These are phyloP conservation scores for Trypanosoma boissoni DNA, from an alignment of 208 protist genomes.

Conservation along the genomic window DNA sequence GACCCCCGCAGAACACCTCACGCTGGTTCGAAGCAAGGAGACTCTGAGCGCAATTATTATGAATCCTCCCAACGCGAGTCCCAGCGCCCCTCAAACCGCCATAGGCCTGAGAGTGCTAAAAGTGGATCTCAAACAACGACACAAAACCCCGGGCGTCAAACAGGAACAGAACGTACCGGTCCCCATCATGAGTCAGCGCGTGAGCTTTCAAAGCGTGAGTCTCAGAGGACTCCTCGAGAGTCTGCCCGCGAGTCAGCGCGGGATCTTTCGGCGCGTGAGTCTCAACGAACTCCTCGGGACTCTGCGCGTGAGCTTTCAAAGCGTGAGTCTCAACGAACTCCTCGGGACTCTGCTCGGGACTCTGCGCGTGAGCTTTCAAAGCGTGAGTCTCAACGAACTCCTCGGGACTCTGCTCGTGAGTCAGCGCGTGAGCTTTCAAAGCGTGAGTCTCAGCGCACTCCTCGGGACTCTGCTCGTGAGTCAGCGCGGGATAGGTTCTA, in stretches of 20 bases:
- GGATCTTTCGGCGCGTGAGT: not conserved
- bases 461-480: not conserved
- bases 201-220: conserved; percentile 11
- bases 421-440: not conserved
- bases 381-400: not conserved
- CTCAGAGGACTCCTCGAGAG: conserved; percentile 6
- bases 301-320: not conserved
- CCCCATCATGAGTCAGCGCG: conserved; percentile 15
- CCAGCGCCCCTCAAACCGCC: conserved; percentile 14
- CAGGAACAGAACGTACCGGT: too few species aligned
- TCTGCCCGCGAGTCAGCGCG: not conserved
- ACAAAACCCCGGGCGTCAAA: not conserved
- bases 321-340: not conserved
- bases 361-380: not conserved
- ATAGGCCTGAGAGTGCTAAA: conserved; percentile 32
- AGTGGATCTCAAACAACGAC: conserved; percentile 24
- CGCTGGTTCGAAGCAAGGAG: too few species aligned
- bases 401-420: not conserved
- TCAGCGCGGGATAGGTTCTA: not conserved
- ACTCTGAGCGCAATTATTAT: not conserved
- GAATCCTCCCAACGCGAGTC: conserved; percentile 14
- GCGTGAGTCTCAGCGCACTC: not conserved
- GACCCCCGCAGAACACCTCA: too few species aligned
- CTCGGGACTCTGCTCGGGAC: not conserved
- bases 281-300: not conserved